Evolutionary conservation across 257 asterid genomes (phyloP).

Genomic region (Penstemon barbatus): DNA sequence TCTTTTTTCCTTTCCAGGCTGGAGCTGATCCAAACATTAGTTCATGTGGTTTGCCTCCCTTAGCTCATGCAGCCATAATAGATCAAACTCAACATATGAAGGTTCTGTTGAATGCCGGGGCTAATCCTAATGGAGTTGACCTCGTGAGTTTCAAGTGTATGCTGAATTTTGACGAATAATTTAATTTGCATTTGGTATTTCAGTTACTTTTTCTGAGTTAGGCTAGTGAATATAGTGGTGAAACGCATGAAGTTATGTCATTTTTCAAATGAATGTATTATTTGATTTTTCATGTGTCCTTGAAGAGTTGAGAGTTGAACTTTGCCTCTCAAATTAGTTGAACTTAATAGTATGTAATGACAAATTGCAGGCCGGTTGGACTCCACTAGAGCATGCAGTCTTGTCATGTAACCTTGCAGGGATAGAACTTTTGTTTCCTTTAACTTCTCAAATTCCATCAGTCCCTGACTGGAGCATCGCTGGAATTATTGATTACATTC

Average conservation of each 20-base stretch:
- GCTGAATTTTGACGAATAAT: too few relatives aligned
- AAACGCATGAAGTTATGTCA: too few relatives aligned
- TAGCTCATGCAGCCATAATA: neutral
- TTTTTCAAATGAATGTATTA: too few relatives aligned
- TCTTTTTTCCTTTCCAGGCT: constrained; percentile 14
- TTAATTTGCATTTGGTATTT: too few relatives aligned
- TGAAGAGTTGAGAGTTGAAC: too few relatives aligned
- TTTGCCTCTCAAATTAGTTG: neutral
- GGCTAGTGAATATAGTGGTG: too few relatives aligned
- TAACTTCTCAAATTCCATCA: constrained; percentile 25
- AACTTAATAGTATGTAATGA: neutral
- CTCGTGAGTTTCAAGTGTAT: neutral
- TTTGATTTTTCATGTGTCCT: neutral
- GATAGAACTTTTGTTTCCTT: constrained; percentile 24
- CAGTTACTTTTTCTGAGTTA: too few relatives aligned
- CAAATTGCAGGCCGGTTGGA: constrained; percentile 20
- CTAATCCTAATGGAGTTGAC: constrained; percentile 21
- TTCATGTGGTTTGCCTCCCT: constrained; percentile 15
- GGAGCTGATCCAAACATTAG: constrained; percentile 27
- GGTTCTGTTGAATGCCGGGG: constrained; percentile 22
- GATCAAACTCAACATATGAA: neutral
- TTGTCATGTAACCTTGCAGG: constrained; percentile 1
- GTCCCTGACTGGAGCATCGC: constrained; percentile 31
- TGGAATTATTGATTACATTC: constrained; percentile 28
- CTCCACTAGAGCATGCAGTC: constrained; percentile 26